Evolutionary conservation across 192 early-diverging fungal genomes (phyloP), one percentile per base, ranked within the genome.

Genomic region (Coemansia sp.): DNA sequence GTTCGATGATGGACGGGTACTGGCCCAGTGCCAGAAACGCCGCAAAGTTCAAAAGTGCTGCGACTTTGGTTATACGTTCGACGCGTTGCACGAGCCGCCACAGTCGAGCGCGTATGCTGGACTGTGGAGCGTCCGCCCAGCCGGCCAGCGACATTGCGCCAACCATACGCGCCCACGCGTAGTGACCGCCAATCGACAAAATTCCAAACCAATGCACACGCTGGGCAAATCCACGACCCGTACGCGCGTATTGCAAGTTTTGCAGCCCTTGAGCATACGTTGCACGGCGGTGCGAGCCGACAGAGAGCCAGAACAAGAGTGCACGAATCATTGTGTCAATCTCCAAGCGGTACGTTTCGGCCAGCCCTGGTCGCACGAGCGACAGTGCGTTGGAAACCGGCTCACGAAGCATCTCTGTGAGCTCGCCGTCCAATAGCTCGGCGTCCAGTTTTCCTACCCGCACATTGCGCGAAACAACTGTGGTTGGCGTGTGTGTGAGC

Each of bases 371-470:
- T 27, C 50, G 60, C 64, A 57, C 78, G 14, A 93, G 78, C 29
- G 85, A 82, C 59, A 94, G 82, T n/a, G 87, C 85, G 38, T 72
- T 72, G 74, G 86, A 73, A 38, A 95, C 79, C 25, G 91, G 91
- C 59, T 93, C 90, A 57, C 89, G 90, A 27, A 95, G 70, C 64
- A 90, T 90, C 24, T 73, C 84, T 38, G 89, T 79, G 6, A 95
- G 73, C 68, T 95, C 92, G 39, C 65, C 74, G 57, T 95, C 92
- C 24, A 95, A 84, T 17, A 93, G 76, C 32, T 91, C 90, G 2
- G 92, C 87, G 74, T 95, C 94, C 8, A 95, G 79, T 69, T 95
- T 92, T 63, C 86, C 86, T 35, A 94, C 92, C 22, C 93, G 86
- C 77, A 65, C 63, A 47, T 41, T 73, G 53, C 70, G 72, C 17